Evolutionary conservation across 179 eudicot species (phyloP), one percentile per base, ranked within the genome.

Genomic region (Beta corolliflora): DNA sequence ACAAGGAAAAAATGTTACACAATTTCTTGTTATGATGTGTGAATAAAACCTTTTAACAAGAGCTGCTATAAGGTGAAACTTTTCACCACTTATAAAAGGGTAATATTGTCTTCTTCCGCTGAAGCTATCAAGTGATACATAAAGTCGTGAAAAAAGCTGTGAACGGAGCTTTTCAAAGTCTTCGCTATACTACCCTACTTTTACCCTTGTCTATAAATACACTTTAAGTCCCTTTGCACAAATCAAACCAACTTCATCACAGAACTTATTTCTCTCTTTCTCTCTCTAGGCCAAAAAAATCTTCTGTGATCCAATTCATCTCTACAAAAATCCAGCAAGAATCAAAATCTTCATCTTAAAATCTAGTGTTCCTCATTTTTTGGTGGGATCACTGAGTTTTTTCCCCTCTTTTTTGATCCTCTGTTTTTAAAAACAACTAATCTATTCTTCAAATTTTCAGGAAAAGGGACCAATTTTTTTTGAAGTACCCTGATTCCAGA

Each of bases 401-500:
- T 10, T 45, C 6, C 25, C 25, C 25, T 16, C 31, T 67, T 56
- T 61, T 18, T 8, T 2, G 11, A 58, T 66, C 60, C 65, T 71
- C 59, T 53, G 56, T 53, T 29, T 29, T 29, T 29, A 29, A 29
- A 29, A 29, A 29, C 31, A 29, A 29, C 31, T 29, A 29, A 29
- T 29, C 31, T 29, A 29, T 29, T 79, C 70, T 48, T 76, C 66
- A n/a, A 9, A 65, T 21, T 31, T 59, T 75, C 59, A 45, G 64
- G 60, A 83, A 87, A 80, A 82, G 88, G 87, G 81, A 50, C 75
- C 61, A 53, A 66, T 25, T 84, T 84, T 84, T 85, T 52, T 73
- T 78, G 16, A 67, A 84, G 71, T 46, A 45, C 75, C 79, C 79
- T 73, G 55, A 81, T 88, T 82, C 75, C 83, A 23, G 59, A 64